phyloP scores from a whole-genome alignment of 2,329 filamentous ascomycete genomes.

The Trichocomaceae sp. region DNA sequence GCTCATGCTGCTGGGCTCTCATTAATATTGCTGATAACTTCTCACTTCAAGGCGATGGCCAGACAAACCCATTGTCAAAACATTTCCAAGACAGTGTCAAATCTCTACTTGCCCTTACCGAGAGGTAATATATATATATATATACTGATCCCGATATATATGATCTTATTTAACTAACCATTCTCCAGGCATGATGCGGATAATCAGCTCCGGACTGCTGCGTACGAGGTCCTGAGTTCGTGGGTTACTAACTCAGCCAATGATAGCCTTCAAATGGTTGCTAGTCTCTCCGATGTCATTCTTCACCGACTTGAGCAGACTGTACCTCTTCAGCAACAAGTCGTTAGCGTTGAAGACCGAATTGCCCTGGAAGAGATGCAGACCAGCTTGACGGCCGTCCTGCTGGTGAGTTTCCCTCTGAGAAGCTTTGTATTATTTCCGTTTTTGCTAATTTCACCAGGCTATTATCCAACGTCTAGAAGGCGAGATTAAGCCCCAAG shows the following conservation, averaged over 20 bases:
- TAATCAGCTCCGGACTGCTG: conserved; percentile 83
- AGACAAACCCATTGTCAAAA: conserved; percentile 74
- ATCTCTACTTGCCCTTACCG: conserved; percentile 78
- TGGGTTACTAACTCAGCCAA: conserved; percentile 88
- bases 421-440: neutral
- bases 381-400: conserved; percentile 84
- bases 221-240: conserved; percentile 92
- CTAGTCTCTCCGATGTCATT: conserved; percentile 76
- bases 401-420: conserved; percentile 49
- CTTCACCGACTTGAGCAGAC: conserved; percentile 88
- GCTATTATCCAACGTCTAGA: conserved; percentile 88
- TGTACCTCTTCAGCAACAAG: conserved; percentile 79
- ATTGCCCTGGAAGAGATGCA: conserved; percentile 97
- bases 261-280: conserved; percentile 75
- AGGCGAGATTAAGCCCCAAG: conserved; percentile 80
- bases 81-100: conserved; percentile 91
- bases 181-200: conserved; percentile 62
- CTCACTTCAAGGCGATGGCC: conserved; percentile 72
- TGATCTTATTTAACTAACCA: conserved; percentile 2
- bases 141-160: neutral
- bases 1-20: conserved; percentile 96
- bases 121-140: conserved; percentile 44
- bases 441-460: conserved; percentile 20
- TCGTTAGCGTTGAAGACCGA: conserved; percentile 94
- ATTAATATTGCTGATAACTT: conserved; percentile 98